Percentiles rank a stretch among this genome's conserved stretches.
These are phyloP conservation scores for Picea sitchensis DNA, from an alignment of 75 land plant genomes.

Conservation along the genomic window DNA sequence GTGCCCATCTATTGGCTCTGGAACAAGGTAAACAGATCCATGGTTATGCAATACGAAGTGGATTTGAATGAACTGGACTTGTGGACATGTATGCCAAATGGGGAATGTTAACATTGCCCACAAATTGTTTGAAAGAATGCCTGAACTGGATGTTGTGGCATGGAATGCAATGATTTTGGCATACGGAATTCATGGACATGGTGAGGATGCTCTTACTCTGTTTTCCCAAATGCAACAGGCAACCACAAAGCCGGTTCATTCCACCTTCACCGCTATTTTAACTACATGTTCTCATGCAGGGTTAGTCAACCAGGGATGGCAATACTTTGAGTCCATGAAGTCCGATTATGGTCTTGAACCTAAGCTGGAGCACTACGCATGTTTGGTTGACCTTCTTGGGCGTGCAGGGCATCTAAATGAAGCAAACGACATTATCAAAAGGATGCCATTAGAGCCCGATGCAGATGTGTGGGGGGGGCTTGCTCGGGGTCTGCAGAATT, in stretches of 20 bases:
- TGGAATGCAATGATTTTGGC: slow-evolving; percentile 36
- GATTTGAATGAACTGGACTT: too few relatives aligned
- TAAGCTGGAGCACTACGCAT: slow-evolving; percentile 27
- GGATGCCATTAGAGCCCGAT: slow-evolving; percentile 32
- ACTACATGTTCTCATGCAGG: slow-evolving; percentile 40
- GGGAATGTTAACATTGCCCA: slow-evolving; percentile 19
- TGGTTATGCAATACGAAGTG: too few relatives aligned
- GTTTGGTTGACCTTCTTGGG: slow-evolving; percentile 36
- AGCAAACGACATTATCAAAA: slow-evolving; percentile 26
- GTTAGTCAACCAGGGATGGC: slow-evolving; percentile 28
- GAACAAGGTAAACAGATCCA: too few relatives aligned
- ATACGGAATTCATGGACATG: slow-evolving; percentile 33
- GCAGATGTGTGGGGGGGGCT: slow-evolving; percentile 14
- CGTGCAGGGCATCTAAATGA: slow-evolving; percentile 27
- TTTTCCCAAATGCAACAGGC: slow-evolving; percentile 30
- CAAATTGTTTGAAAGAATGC: slow-evolving; percentile 14
- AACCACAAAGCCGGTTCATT: slow-evolving; percentile 14
- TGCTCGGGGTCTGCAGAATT: slow-evolving; percentile 38
- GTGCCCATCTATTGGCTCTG: too few relatives aligned
- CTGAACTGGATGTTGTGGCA: slow-evolving; percentile 24
- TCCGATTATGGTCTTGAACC: slow-evolving; percentile 6
- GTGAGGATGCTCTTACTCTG: slow-evolving; percentile 25
- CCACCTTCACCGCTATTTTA: slow-evolving; percentile 27
- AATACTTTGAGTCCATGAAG: slow-evolving; percentile 26
- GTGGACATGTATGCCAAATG: slow-evolving; percentile 6